Conservation (phyloP, 352 stramenopile species). For the Globisporangium ultimum region DNA sequence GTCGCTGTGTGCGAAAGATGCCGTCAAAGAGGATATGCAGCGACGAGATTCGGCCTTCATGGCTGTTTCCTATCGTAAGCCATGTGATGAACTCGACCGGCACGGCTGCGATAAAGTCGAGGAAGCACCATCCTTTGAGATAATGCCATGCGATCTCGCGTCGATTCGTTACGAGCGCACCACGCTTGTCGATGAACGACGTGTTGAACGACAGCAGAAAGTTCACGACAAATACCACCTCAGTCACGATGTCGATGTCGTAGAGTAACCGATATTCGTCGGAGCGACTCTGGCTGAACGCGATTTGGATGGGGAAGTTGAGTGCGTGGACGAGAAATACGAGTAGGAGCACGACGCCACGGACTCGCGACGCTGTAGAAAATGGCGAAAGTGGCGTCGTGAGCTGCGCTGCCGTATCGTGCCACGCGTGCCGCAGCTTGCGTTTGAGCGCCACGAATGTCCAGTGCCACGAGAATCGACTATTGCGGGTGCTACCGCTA, state of each 20-base stretch:
- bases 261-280: background rate
- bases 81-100: constrained; percentile 7
- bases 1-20: constrained; percentile 10
- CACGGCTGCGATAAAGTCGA: constrained; percentile 18
- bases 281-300: constrained; percentile 19
- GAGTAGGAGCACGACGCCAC: constrained; percentile 21
- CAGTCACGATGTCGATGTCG: constrained; percentile 3
- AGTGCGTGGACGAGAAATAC: constrained; percentile 27
- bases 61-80: background rate
- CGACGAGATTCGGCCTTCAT: background rate
- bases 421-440: background rate
- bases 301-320: constrained; percentile 31
- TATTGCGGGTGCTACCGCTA: background rate
- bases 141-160: constrained; percentile 23
- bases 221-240: constrained; percentile 20
- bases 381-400: constrained; percentile 30
- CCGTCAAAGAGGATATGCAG: constrained; percentile 11
- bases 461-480: constrained; percentile 11
- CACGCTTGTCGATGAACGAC: constrained; percentile 23
- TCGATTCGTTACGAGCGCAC: constrained; percentile 19
- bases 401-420: background rate
- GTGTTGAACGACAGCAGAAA: constrained; percentile 31
- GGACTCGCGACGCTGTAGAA: constrained; percentile 22
- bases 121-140: constrained; percentile 18
- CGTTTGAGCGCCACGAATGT: background rate